phyloP scores from a whole-genome alignment of 805 yeast genomes.

The Candida michaelii region DNA sequence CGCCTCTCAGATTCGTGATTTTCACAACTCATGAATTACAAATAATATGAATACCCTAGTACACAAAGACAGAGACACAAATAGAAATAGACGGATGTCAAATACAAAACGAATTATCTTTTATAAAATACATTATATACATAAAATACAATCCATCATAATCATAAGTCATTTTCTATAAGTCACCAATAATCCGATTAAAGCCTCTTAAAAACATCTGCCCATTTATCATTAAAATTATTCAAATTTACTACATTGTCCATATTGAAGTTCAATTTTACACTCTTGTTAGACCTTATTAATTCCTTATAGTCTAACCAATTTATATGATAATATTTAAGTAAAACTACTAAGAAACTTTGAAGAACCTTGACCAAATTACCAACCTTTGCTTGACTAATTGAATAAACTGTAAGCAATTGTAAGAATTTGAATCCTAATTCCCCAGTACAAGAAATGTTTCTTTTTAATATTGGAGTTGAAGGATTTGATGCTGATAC shows the following conservation, averaged over 20 bases:
- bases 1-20: too few species aligned
- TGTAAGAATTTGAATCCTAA: constrained; percentile 34
- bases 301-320: constrained; percentile 40
- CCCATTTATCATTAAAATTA: constrained; percentile 41
- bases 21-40: too few species aligned
- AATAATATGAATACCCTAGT: too few species aligned
- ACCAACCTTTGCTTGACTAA: constrained; percentile 30
- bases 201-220: constrained; percentile 17
- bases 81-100: too few species aligned
- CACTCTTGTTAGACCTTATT: constrained; percentile 32
- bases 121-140: too few species aligned
- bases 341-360: constrained; percentile 31
- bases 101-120: neutral
- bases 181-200: neutral
- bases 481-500: constrained; percentile 39
- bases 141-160: neutral
- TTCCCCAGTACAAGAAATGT: constrained; percentile 29
- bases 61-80: too few species aligned
- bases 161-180: neutral
- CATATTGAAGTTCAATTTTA: constrained; percentile 34
- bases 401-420: constrained; percentile 32
- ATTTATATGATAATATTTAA: constrained; percentile 41
- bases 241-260: constrained; percentile 36
- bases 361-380: constrained; percentile 31
- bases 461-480: constrained; percentile 31